Percentiles rank a stretch among this genome's conserved stretches.
These are phyloP conservation scores for Thecaphora thlaspeos DNA, from an alignment of 1,284 basidiomycete genomes.

Conservation along the genomic window DNA sequence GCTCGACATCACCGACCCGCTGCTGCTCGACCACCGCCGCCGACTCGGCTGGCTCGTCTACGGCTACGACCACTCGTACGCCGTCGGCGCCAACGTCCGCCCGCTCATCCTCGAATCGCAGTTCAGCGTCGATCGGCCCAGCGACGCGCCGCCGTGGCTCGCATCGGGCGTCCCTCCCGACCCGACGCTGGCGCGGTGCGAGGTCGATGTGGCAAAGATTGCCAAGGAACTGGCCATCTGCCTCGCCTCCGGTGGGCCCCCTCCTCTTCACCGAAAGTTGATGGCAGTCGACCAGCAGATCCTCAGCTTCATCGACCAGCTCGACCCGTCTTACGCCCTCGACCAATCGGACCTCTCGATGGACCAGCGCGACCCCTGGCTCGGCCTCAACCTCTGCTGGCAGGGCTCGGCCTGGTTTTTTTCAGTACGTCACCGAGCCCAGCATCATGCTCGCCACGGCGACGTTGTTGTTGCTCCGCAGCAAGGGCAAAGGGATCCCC, in stretches of 20 bases:
- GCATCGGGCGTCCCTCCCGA: constrained; percentile 23
- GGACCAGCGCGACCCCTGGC: constrained; percentile 27
- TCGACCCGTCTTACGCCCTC: constrained; percentile 14
- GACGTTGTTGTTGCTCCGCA: constrained; percentile 25
- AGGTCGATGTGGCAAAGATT: constrained; percentile 24
- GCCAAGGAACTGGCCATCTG: constrained; percentile 30
- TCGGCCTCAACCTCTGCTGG: constrained; percentile 26
- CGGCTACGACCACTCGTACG: constrained; percentile 34
- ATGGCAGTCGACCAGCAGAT: constrained; percentile 31
- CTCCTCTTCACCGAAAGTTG: constrained; percentile 28
- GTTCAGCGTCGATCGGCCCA: constrained; percentile 35
- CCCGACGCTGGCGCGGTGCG: constrained; percentile 16
- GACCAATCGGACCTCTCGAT: constrained; percentile 22
- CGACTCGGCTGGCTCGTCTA: constrained; percentile 35
- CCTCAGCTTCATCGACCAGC: constrained; percentile 7
- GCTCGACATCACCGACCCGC: not conserved
- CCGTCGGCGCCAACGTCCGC: constrained; percentile 29
- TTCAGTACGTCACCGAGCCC: constrained; percentile 34
- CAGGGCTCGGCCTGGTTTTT: constrained; percentile 32
- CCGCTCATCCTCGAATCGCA: constrained; percentile 33
- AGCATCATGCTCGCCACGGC: constrained; percentile 37
- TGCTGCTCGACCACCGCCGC: constrained; percentile 20
- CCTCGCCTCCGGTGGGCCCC: constrained; percentile 5
- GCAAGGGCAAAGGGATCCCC: constrained; percentile 24
- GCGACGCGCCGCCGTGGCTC: constrained; percentile 22